Evolutionary conservation across 805 yeast genomes (phyloP).

Genomic region (Zygotorulaspora sp.): DNA sequence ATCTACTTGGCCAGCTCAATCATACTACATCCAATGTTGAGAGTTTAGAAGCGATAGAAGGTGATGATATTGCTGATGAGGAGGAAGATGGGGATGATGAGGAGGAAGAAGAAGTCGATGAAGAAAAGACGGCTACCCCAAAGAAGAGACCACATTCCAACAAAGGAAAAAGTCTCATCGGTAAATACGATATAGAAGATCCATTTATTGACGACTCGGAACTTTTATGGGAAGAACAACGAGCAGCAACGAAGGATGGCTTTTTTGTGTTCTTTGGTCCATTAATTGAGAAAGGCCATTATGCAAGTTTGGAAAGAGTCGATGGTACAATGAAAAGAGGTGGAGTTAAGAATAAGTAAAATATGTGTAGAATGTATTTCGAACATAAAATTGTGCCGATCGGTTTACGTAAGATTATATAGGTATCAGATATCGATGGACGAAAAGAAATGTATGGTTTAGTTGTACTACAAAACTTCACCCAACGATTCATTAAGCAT

Average conservation of each 20-base stretch:
- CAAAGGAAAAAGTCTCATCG: conserved; percentile 67
- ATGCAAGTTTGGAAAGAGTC: conserved; percentile 44
- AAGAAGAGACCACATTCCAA: conserved; percentile 37
- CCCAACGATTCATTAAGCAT: conserved; percentile 27
- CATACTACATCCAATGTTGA: conserved; percentile 14
- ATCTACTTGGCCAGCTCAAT: conserved; percentile 20
- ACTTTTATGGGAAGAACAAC: conserved; percentile 85
- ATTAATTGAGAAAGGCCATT: conserved; percentile 56
- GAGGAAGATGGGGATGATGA: conserved; percentile 25
- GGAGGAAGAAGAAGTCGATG: conserved; percentile 19
- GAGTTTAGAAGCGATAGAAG: conserved; percentile 28
- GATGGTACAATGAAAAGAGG: conserved; percentile 42
- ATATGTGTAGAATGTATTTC: background rate
- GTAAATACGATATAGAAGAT: conserved; percentile 87
- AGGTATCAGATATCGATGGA: too few species aligned
- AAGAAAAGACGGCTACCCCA: conserved; percentile 20
- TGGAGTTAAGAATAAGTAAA: conserved; percentile 30
- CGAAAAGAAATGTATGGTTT: too few species aligned
- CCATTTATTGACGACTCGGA: conserved; percentile 97
- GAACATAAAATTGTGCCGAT: too few species aligned
- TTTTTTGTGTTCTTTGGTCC: conserved; percentile 96
- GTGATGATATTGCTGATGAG: conserved; percentile 18
- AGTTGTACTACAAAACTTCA: conserved; percentile 3
- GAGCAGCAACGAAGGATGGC: conserved; percentile 90
- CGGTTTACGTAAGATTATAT: too few species aligned